Conservation (phyloP, 2,329 filamentous ascomycete species). For the Cercospora sesami region DNA sequence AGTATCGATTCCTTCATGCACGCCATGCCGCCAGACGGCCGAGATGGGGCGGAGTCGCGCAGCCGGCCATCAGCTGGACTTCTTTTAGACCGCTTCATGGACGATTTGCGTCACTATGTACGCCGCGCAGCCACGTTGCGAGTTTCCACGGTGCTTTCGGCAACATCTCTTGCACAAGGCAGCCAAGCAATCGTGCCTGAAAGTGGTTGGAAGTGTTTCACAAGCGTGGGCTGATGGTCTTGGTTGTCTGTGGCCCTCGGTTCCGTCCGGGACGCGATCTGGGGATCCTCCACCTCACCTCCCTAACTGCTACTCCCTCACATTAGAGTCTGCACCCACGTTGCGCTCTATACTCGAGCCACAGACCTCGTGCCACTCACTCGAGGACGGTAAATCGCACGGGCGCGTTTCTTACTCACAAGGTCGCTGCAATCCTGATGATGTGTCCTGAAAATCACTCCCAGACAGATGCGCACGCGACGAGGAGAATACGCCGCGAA, state of each 20-base stretch:
- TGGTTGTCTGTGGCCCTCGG: background rate
- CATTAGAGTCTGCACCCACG: background rate
- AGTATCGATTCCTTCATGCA: conserved; percentile 11
- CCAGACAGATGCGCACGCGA: background rate
- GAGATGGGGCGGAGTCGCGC: conserved; percentile 3
- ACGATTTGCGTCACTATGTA: background rate
- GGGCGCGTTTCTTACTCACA: background rate
- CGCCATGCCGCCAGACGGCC: conserved; percentile 9
- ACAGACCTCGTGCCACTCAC: background rate
- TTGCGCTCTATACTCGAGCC: background rate
- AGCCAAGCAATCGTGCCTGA: background rate
- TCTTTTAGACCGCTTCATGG: background rate
- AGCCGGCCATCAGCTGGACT: background rate
- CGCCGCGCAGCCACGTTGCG: background rate
- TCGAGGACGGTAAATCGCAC: background rate
- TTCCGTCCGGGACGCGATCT: background rate
- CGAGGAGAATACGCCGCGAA: background rate
- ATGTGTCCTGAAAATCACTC: background rate
- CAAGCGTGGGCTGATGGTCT: background rate
- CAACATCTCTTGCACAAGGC: background rate
- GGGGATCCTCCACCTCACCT: background rate
- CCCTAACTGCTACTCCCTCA: background rate
- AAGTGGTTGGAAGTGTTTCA: background rate
- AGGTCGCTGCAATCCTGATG: background rate
- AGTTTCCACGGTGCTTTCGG: background rate